Evolutionary conservation across 129 eudicot species (phyloP), one percentile per base, ranked within the genome.

Genomic region (Smallanthus sonchifolius): DNA sequence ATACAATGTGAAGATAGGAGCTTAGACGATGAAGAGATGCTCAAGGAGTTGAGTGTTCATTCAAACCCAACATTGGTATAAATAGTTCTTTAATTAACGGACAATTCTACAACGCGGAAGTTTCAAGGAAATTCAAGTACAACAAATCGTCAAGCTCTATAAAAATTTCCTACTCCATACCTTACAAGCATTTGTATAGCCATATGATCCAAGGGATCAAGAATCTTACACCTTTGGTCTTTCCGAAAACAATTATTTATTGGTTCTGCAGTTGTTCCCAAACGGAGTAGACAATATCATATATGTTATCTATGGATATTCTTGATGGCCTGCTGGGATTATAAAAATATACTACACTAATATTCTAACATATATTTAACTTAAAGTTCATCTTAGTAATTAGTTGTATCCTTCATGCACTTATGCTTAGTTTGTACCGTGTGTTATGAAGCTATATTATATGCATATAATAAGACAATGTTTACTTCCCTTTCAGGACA

Each of bases 61-160:
- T 5, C 2, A 61, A 45, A 70, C 16, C 19, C 5, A 10, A 37
- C 40, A 10, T 43, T 37, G 76, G 81, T 69, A 69, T 70, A 77
- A 35, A 70, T 69, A 77, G 52, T 36, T 47, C 39, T 56, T 14
- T 44, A 42, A 8, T 1, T 19, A 5, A 57, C 30, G 7, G 63
- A 19, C 10, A 19, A 67, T 2, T 67, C 49, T 15, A 43, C 6
- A 32, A 16, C 45, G 39, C 2, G 36, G 10, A 76, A 43, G 5
- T 42, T 32, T 56, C 69, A 43, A 68, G 56, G 48, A 56, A 19
- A 36, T 17, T 4, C 1, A 62, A 61, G 42, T 39, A 47, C 55
- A 47, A 10, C 64, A 75, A 38, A 11, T 37, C 5, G 72, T 59
- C 39, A 59, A 59, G 40, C 3, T 59, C 65, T 11, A 30, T 34